Conservation (phyloP, 192 early-diverging fungal genomes). For the Backusella tuberculispora region DNA sequence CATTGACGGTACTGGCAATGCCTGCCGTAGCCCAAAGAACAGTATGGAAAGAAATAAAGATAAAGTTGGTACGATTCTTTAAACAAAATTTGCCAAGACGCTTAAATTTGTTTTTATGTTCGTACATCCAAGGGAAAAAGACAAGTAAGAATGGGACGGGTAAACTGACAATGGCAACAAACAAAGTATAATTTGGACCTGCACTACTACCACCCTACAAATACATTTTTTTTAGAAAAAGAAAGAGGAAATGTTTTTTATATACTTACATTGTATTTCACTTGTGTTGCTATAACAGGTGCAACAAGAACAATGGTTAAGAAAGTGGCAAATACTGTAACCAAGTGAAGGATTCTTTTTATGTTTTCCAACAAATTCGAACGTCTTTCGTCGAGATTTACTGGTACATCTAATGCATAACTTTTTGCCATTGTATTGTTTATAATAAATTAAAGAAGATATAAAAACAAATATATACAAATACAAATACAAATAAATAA, state of each 20-base stretch:
- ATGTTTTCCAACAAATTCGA: conserved; percentile 16
- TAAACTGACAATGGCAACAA: conserved; percentile 31
- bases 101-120: conserved; percentile 40
- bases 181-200: conserved; percentile 39
- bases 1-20: conserved; percentile 39
- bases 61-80: conserved; percentile 34
- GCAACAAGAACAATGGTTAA: conserved; percentile 33
- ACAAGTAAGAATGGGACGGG: conserved; percentile 29
- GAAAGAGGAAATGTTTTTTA: background rate
- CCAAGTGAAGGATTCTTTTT: conserved; percentile 30
- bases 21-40: conserved; percentile 34
- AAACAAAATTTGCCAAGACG: conserved; percentile 41
- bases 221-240: background rate
- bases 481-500: conserved; percentile 1
- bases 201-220: conserved; percentile 33
- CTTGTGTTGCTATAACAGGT: conserved; percentile 37
- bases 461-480: conserved; percentile 17
- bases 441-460: background rate
- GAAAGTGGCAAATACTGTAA: conserved; percentile 22
- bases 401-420: conserved; percentile 31
- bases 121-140: conserved; percentile 43
- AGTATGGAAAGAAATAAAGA: conserved; percentile 35
- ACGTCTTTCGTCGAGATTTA: conserved; percentile 25
- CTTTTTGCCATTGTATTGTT: conserved; percentile 15
- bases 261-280: conserved; percentile 36